Conservation (phyloP, 2,329 filamentous ascomycete genomes). For the Escovopsis sp. region DNA sequence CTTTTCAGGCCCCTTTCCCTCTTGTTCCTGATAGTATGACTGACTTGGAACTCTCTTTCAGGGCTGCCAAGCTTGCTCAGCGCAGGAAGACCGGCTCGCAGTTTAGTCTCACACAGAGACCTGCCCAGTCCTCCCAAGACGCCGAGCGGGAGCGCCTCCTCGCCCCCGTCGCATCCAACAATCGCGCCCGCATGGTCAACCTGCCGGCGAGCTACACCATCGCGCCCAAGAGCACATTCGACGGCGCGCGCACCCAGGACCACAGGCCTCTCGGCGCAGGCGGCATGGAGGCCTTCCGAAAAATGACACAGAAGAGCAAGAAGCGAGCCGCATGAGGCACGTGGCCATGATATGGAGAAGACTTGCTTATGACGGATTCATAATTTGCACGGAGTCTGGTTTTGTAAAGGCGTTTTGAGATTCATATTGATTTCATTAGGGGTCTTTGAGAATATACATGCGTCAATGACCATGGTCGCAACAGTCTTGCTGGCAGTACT, state of each 20-base stretch:
- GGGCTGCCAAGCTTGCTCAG: constrained; percentile 38
- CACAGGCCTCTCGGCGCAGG: constrained; percentile 47
- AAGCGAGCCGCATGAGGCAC: constrained; percentile 20
- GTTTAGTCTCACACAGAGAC: constrained; percentile 34
- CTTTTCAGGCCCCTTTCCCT: background rate
- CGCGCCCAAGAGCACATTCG: constrained; percentile 46
- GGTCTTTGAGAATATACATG: no score
- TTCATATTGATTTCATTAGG: no score
- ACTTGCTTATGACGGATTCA: background rate
- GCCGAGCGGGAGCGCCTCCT: constrained; percentile 43
- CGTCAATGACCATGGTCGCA: no score
- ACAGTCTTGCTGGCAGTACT: no score
- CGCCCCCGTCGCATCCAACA: constrained; percentile 37
- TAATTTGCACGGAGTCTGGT: no score
- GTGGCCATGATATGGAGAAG: background rate
- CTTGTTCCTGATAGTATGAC: background rate
- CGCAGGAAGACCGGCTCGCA: constrained; percentile 31
- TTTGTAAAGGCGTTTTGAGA: no score
- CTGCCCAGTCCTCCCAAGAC: constrained; percentile 27
- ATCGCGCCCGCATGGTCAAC: constrained; percentile 40
- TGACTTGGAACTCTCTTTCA: constrained; percentile 15
- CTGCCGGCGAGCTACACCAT: constrained; percentile 43
- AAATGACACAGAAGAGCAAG: constrained; percentile 50
- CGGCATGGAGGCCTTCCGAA: constrained; percentile 48
- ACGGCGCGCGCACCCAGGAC: constrained; percentile 32